A percentile compares a stretch with the other conserved stretches of the same genome.
phyloP scores from a whole-genome alignment of 164 flowering plant species.

The Vitis amurensis region DNA sequence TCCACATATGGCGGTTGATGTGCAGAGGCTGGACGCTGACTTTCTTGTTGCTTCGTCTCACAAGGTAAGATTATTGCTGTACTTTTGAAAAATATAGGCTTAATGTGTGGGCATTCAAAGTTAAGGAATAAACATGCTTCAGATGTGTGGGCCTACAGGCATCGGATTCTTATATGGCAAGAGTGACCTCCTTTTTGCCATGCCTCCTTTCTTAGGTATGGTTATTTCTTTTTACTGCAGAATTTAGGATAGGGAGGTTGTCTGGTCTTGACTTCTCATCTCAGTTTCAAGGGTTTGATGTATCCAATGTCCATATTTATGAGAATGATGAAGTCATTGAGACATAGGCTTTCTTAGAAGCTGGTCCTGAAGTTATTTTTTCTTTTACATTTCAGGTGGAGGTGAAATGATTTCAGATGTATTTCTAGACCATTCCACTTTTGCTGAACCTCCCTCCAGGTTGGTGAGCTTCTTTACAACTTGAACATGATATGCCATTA shows the following conservation, averaged over 20 bases:
- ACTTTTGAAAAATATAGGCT: not conserved
- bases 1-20: constrained; percentile 97
- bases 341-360: not conserved
- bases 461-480: constrained; percentile 20
- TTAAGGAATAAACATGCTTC: constrained; percentile 72
- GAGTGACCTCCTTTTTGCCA: constrained; percentile 54
- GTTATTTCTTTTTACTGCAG: not conserved
- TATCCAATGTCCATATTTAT: not conserved
- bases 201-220: constrained; percentile 96
- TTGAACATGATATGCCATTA: not conserved
- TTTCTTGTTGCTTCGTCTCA: constrained; percentile 99
- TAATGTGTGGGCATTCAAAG: constrained; percentile 17
- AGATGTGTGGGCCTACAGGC: constrained; percentile 99
- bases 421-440: constrained; percentile 86
- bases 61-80: constrained; percentile 60
- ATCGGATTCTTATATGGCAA: constrained; percentile 95
- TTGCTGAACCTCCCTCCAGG: constrained; percentile 99
- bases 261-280: not conserved
- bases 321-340: not conserved
- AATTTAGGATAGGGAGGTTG: not conserved
- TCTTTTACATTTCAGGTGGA: constrained; percentile 57
- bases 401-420: constrained; percentile 99
- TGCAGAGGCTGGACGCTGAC: constrained; percentile 73
- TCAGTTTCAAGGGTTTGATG: not conserved
- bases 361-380: not conserved